Percentiles rank a stretch among this genome's conserved stretches.
phyloP scores from a whole-genome alignment of 352 stramenopile genomes.

The Globisporangium nagaii region DNA sequence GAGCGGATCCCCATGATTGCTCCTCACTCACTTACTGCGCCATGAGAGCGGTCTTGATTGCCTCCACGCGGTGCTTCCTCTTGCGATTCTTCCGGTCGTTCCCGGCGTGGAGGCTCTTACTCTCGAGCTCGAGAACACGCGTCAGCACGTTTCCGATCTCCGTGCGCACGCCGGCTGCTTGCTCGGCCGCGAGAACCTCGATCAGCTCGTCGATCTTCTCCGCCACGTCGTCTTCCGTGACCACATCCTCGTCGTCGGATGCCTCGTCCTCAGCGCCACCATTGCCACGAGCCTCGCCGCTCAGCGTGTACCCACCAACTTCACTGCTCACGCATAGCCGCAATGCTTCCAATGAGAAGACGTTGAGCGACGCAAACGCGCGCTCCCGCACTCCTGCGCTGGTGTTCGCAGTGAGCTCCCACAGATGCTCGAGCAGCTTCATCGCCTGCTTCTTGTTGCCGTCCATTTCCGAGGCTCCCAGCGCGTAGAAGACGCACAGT shows the following conservation, averaged over 20 bases:
- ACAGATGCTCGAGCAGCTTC: slow-evolving; percentile 46
- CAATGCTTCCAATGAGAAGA: slow-evolving; percentile 43
- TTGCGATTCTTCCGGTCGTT: too few species aligned
- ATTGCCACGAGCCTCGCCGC: background rate
- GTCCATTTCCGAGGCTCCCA: slow-evolving; percentile 30
- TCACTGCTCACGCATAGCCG: slow-evolving; percentile 34
- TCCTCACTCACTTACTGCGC: too few species aligned
- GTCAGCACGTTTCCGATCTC: slow-evolving; percentile 34
- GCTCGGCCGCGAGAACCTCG: slow-evolving; percentile 26
- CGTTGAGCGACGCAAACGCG: slow-evolving; percentile 37
- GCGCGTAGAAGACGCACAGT: slow-evolving; percentile 48
- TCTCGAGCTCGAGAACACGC: slow-evolving; percentile 38
- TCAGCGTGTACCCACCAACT: too few species aligned
- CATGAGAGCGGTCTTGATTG: too few species aligned
- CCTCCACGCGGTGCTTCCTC: too few species aligned
- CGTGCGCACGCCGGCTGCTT: slow-evolving; percentile 21
- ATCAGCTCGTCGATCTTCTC: slow-evolving; percentile 48
- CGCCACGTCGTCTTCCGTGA: slow-evolving; percentile 29
- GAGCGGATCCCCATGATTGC: too few species aligned
- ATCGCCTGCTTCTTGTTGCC: slow-evolving; percentile 32
- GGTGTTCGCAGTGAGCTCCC: slow-evolving; percentile 34
- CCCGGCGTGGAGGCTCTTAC: slow-evolving; percentile 25
- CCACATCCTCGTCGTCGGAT: slow-evolving; percentile 26
- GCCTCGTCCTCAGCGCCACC: slow-evolving; percentile 9
- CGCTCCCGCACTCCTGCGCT: slow-evolving; percentile 27